Conservation (phyloP, 2,329 filamentous ascomycete genomes). For the Pseudopyricularia javanii region DNA sequence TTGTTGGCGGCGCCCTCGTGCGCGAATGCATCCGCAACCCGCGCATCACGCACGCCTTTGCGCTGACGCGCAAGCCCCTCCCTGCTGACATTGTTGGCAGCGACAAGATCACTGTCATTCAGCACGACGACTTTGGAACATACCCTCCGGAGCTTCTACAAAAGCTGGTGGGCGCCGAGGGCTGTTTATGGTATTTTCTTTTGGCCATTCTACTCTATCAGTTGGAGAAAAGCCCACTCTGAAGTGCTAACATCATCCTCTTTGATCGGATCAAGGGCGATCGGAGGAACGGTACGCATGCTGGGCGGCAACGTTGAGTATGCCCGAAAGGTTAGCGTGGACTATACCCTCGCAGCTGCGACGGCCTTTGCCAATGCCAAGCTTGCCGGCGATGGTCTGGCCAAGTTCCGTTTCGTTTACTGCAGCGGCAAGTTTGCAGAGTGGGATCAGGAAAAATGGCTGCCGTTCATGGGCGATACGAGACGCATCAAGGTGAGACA, state of each 20-base stretch:
- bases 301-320: slow-evolving; percentile 29
- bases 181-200: slow-evolving; percentile 55
- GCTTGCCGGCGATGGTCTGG: slow-evolving; percentile 12
- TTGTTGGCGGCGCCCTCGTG: slow-evolving; percentile 41
- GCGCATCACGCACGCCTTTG: slow-evolving; percentile 36
- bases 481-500: slow-evolving; percentile 19
- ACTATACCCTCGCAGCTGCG: slow-evolving; percentile 48
- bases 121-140: slow-evolving; percentile 38
- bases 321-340: slow-evolving; percentile 39
- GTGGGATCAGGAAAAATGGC: slow-evolving; percentile 18
- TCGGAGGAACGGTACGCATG: slow-evolving; percentile 29
- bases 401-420: slow-evolving; percentile 28
- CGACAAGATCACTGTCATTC: slow-evolving; percentile 35
- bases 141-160: slow-evolving; percentile 33
- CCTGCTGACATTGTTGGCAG: slow-evolving; percentile 20
- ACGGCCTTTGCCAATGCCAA: slow-evolving; percentile 31
- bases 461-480: slow-evolving; percentile 23
- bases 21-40: slow-evolving; percentile 33
- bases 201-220: neutral
- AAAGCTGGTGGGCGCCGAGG: slow-evolving; percentile 37
- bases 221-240: too few species aligned
- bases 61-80: slow-evolving; percentile 35
- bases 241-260: too few species aligned
- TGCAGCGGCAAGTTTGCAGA: slow-evolving; percentile 24
- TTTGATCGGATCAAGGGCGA: slow-evolving; percentile 17